Percentiles rank a stretch among this genome's conserved stretches.
phyloP scores from a whole-genome alignment of 495 filamentous ascomycete genomes.

The Tuber melanosporum region DNA sequence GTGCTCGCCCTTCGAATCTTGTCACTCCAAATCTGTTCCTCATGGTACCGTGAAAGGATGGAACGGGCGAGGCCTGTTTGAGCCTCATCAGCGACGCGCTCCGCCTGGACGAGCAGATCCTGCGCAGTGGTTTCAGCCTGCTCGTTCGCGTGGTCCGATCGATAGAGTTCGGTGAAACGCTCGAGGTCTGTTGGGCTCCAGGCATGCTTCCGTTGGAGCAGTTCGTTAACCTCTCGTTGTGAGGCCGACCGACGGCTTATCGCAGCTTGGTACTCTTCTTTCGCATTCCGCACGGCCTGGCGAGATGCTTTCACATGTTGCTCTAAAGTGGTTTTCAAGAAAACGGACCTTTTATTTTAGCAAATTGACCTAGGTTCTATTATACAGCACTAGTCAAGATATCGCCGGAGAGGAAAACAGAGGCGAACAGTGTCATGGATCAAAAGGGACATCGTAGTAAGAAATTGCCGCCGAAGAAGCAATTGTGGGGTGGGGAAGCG shows the following conservation, averaged over 20 bases:
- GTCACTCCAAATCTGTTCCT: slow-evolving; percentile 98
- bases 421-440: not conserved
- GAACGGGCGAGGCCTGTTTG: slow-evolving; percentile 63
- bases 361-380: not conserved
- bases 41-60: slow-evolving; percentile 88
- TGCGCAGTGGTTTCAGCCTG: slow-evolving; percentile 72
- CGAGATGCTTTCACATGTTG: slow-evolving; percentile 57
- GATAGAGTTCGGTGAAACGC: slow-evolving; percentile 86
- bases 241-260: slow-evolving; percentile 73
- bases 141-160: slow-evolving; percentile 88
- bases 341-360: not conserved
- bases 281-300: slow-evolving; percentile 59
- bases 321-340: slow-evolving; percentile 47
- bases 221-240: slow-evolving; percentile 89
- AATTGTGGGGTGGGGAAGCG: not conserved
- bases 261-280: slow-evolving; percentile 67
- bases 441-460: not conserved
- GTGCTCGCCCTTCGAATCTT: slow-evolving; percentile 93
- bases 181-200: slow-evolving; percentile 86
- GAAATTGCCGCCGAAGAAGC: slow-evolving; percentile 19
- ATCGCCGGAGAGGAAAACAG: not conserved
- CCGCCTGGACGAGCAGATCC: slow-evolving; percentile 62
- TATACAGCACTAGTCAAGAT: not conserved
- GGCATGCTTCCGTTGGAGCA: slow-evolving; percentile 86
- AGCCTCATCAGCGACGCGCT: slow-evolving; percentile 70